phyloP scores from a whole-genome alignment of 331 rosid genomes.

The Rosa hybrid region DNA sequence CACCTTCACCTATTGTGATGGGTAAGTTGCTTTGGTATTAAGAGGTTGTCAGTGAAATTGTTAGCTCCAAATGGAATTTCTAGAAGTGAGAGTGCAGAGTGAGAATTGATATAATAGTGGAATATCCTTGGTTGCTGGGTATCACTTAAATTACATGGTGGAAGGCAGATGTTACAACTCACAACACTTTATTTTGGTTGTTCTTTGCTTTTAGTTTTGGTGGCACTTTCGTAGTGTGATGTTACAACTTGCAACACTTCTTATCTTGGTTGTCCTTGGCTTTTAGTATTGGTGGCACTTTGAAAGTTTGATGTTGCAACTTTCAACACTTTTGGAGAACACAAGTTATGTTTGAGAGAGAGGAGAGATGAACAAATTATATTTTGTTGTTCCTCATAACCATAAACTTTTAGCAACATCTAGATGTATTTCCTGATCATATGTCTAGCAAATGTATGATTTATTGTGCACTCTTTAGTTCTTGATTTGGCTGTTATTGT shows the following conservation, averaged over 20 bases:
- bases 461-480: neutral
- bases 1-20: neutral
- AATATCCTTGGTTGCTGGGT: slow-evolving; percentile 9
- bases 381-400: neutral
- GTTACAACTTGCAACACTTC: neutral
- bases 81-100: neutral
- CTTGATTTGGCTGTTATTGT: neutral
- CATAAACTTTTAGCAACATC: neutral
- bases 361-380: neutral
- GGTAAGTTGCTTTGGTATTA: neutral
- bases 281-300: neutral
- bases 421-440: neutral
- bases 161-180: slow-evolving; percentile 5
- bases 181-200: neutral
- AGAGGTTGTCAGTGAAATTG: neutral
- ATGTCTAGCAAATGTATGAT: neutral
- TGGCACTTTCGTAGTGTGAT: neutral
- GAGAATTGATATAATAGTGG: neutral
- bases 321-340: neutral
- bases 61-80: neutral
- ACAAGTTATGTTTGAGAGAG: neutral
- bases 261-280: neutral
- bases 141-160: neutral
- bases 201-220: neutral
- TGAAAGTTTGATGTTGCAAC: slow-evolving; percentile 1